phyloP scores from a whole-genome alignment of 2,329 filamentous ascomycete genomes.

The Paracamarosporium sp. region DNA sequence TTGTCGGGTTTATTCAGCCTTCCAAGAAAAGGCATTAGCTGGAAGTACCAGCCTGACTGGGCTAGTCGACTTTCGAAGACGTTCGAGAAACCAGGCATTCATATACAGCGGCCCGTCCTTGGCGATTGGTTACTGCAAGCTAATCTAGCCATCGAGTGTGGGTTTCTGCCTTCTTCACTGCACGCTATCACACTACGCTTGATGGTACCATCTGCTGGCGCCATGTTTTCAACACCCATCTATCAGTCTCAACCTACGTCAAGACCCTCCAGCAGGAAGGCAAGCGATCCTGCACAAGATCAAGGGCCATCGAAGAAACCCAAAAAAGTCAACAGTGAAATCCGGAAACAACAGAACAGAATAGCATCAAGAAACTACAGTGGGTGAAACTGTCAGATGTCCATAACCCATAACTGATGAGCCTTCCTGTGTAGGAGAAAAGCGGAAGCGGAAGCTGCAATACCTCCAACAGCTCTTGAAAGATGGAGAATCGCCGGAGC shows the following conservation, averaged over 20 bases:
- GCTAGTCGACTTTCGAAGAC: not conserved
- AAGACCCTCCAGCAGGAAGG: conserved; percentile 15
- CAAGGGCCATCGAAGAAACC: conserved; percentile 29
- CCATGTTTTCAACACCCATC: conserved; percentile 24
- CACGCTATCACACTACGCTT: conserved; percentile 10
- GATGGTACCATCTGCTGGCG: conserved; percentile 23
- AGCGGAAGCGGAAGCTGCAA: conserved; percentile 45
- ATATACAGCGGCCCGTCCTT: conserved; percentile 7
- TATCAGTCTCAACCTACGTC: conserved; percentile 13
- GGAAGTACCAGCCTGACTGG: not conserved
- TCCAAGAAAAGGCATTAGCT: conserved; percentile 5
- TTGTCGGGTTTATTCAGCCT: conserved; percentile 5
- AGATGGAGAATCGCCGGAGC: conserved; percentile 26
- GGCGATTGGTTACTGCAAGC: not conserved
- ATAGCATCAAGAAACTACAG: conserved; percentile 47
- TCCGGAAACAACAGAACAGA: conserved; percentile 46
- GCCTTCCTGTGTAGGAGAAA: conserved; percentile 33
- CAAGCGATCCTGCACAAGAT: conserved; percentile 11
- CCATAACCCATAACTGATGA: conserved; percentile 11
- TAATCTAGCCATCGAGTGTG: not conserved
- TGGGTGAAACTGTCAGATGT: conserved; percentile 19
- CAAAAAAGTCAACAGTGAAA: conserved; percentile 45
- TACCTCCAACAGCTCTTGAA: conserved; percentile 43
- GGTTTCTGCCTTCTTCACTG: not conserved
- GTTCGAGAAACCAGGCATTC: not conserved